Conservation (phyloP, 202 grass and related monocot species). For the Musa balbisiana region DNA sequence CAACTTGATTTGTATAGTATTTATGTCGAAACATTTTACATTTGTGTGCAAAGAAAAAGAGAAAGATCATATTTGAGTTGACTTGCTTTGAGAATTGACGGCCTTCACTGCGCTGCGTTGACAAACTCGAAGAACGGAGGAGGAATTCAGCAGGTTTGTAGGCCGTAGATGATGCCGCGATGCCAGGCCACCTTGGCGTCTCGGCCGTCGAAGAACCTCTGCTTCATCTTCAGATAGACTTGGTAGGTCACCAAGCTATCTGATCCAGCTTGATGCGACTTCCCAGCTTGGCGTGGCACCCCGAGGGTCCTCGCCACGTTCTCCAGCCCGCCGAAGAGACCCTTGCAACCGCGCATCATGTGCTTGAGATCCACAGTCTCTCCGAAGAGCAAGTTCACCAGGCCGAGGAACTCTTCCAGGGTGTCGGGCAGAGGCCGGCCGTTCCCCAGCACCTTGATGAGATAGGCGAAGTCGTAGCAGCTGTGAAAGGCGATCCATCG, state of each 20-base stretch:
- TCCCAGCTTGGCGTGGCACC: slow-evolving; percentile 3
- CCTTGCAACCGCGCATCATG: slow-evolving; percentile 17
- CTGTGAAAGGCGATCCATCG: slow-evolving; percentile 23
- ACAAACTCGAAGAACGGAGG: too few species aligned
- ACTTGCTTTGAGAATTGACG: too few species aligned
- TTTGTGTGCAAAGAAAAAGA: too few species aligned
- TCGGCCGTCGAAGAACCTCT: slow-evolving; percentile 15
- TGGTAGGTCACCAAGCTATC: slow-evolving; percentile 33
- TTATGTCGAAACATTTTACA: too few species aligned
- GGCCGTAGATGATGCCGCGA: too few species aligned
- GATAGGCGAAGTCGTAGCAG: slow-evolving; percentile 18
- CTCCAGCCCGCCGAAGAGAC: slow-evolving; percentile 24
- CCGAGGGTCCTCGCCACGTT: slow-evolving; percentile 16
- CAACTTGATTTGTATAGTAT: too few species aligned
- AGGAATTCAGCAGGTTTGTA: too few species aligned
- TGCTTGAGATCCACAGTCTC: not conserved
- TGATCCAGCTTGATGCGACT: slow-evolving; percentile 23
- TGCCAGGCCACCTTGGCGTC: not conserved
- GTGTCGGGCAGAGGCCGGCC: not conserved
- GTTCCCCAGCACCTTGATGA: slow-evolving; percentile 24
- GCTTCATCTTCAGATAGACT: slow-evolving; percentile 16
- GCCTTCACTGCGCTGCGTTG: too few species aligned
- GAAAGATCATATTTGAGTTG: too few species aligned
- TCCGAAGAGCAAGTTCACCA: not conserved
- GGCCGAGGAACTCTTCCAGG: slow-evolving; percentile 13